These are phyloP conservation scores for Alternaria dauci DNA, from an alignment of 2,329 filamentous ascomycete species.

Conservation along the genomic window DNA sequence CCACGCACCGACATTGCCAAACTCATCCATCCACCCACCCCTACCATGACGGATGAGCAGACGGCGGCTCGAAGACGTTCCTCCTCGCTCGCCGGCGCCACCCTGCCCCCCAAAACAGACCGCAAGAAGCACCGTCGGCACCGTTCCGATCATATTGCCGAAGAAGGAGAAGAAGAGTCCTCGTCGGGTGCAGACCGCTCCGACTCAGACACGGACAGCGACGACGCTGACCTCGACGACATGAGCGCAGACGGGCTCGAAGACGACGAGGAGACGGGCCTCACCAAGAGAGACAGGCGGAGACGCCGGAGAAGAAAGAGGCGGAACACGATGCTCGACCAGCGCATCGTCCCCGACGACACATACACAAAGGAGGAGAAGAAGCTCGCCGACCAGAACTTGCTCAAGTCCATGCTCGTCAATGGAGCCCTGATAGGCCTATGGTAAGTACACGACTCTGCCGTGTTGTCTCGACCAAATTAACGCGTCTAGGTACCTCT, in stretches of 20 bases:
- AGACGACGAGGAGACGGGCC: conserved; percentile 88
- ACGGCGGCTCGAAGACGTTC: conserved; percentile 43
- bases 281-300: conserved; percentile 76
- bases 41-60: conserved; percentile 43
- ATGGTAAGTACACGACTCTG: conserved; percentile 65
- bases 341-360: conserved; percentile 65
- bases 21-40: conserved; percentile 44
- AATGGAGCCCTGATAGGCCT: conserved; percentile 84
- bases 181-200: conserved; percentile 40
- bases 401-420: conserved; percentile 72
- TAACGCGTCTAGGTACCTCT: conserved; percentile 65
- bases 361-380: conserved; percentile 74
- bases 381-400: conserved; percentile 76
- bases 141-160: conserved; percentile 44
- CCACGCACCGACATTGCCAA: conserved; percentile 33
- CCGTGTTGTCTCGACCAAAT: neutral
- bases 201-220: conserved; percentile 48
- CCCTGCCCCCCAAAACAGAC: conserved; percentile 31
- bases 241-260: conserved; percentile 74
- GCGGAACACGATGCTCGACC: conserved; percentile 75
- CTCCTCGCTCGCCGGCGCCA: conserved; percentile 45
- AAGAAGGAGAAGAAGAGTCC: conserved; percentile 41
- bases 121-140: conserved; percentile 40
- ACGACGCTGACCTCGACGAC: conserved; percentile 65
- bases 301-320: conserved; percentile 72